phyloP scores from a whole-genome alignment of 164 flowering plant genomes.

The Aristolochia californica region DNA sequence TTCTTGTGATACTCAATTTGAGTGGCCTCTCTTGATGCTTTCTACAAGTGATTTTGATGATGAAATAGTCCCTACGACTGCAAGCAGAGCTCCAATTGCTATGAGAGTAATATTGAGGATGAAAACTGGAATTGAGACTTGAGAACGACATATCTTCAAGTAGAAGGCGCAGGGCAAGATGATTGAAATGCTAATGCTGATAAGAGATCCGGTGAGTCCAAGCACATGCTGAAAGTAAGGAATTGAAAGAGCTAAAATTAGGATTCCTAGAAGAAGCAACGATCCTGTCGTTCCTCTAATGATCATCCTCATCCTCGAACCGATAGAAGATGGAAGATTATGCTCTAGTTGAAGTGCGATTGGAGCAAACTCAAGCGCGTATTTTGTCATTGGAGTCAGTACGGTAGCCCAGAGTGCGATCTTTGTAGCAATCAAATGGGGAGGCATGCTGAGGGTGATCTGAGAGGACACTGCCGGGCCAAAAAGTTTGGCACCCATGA shows the following conservation, averaged over 20 bases:
- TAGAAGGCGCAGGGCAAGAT: slow-evolving; percentile 62
- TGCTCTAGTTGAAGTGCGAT: slow-evolving; percentile 60
- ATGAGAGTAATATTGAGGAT: slow-evolving; percentile 36
- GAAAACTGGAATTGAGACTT: slow-evolving; percentile 26
- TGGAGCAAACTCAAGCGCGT: slow-evolving; percentile 75
- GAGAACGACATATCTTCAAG: slow-evolving; percentile 45
- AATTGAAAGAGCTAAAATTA: slow-evolving; percentile 52
- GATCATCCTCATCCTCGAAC: slow-evolving; percentile 27
- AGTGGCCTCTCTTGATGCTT: slow-evolving; percentile 15
- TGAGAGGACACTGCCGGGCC: slow-evolving; percentile 58
- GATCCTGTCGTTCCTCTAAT: slow-evolving; percentile 48
- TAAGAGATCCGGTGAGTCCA: slow-evolving; percentile 70
- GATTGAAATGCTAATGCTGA: slow-evolving; percentile 44
- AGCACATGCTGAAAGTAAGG: slow-evolving; percentile 69
- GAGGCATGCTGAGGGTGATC: slow-evolving; percentile 78
- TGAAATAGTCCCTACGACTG: slow-evolving; percentile 47
- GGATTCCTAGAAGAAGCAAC: slow-evolving; percentile 31
- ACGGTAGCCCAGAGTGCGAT: slow-evolving; percentile 82
- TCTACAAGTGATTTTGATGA: slow-evolving; percentile 34
- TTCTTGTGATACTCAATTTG: slow-evolving; percentile 7
- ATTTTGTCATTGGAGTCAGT: slow-evolving; percentile 79
- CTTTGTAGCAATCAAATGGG: slow-evolving; percentile 36
- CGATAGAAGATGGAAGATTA: slow-evolving; percentile 34
- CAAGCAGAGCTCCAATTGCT: slow-evolving; percentile 30
- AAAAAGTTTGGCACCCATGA: slow-evolving; percentile 65